Conservation (phyloP, 2,329 filamentous ascomycete species). For the Zasmidium citrigriseum region DNA sequence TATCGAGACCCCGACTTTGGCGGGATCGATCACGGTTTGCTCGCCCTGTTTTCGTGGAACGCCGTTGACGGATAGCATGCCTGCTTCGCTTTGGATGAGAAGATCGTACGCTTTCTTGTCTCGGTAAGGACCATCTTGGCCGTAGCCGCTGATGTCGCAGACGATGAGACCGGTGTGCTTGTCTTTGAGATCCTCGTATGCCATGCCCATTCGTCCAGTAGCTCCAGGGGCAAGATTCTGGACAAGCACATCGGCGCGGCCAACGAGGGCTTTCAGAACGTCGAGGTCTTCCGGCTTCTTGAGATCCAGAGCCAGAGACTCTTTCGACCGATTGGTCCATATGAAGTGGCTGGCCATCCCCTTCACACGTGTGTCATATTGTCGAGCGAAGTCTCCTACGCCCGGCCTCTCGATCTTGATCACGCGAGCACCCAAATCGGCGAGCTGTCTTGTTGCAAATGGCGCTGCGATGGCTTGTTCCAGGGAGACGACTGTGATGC, state of each 20-base stretch:
- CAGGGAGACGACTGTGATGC: slow-evolving; percentile 27
- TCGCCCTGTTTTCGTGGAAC: slow-evolving; percentile 55
- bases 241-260: slow-evolving; percentile 84
- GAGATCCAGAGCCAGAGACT: slow-evolving; percentile 86
- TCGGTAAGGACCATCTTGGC: slow-evolving; percentile 87
- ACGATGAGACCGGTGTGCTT: slow-evolving; percentile 88
- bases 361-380: slow-evolving; percentile 29
- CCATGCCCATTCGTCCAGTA: slow-evolving; percentile 86
- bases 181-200: slow-evolving; percentile 74
- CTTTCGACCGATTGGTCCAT: slow-evolving; percentile 81
- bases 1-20: slow-evolving; percentile 95
- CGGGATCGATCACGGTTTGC: slow-evolving; percentile 52
- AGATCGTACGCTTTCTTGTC: slow-evolving; percentile 95
- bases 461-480: slow-evolving; percentile 33
- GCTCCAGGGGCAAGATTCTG: slow-evolving; percentile 94
- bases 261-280: slow-evolving; percentile 79
- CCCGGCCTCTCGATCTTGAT: slow-evolving; percentile 45
- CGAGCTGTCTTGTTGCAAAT: slow-evolving; percentile 44
- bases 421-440: slow-evolving; percentile 47
- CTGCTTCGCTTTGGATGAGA: slow-evolving; percentile 80
- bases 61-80: slow-evolving; percentile 67
- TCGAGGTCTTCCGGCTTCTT: slow-evolving; percentile 78
- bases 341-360: slow-evolving; percentile 30
- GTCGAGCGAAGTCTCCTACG: slow-evolving; percentile 30
- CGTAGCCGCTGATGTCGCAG: slow-evolving; percentile 93